Base-by-base conservation (phyloP, 73 alveolate genomes). In the Paramecium octaurelia region DNA sequence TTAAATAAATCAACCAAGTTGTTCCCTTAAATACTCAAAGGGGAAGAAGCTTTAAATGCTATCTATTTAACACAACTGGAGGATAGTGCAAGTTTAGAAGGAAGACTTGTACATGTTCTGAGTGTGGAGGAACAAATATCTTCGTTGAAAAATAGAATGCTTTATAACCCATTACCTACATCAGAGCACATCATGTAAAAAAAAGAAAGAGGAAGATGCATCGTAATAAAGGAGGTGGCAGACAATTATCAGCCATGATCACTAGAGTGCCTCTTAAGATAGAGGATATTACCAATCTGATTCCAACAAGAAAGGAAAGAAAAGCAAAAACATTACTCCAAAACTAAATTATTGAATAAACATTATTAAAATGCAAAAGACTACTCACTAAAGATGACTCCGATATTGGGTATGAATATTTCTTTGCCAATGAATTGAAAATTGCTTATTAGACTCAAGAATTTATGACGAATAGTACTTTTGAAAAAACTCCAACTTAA, bases 141-240 rank as follows among this genome's bases (percentile, higher is more conserved):
- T 64, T 64, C 12, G 23, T 31, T 8, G 84, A 31, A 64, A 64
- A 64, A 8, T 34, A 23, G 84, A 34, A 64, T 64, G 84, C 84
- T 64, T 64, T 64, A 8, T 12, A 31, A 24, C 84, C 84, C 8
- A 34, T 64, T 8, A 64, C 84, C 12, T 64, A 64, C 9, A 64
- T 64, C 4, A 64, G 84, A 34, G 84, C 84, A 24, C 84, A 64
- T 64, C 84, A 64, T 64, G 21, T 34, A 24, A 64, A 64, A 64
- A 64, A 64, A 64, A 64, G 50, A 31, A 64, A 64, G 16, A 64
- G 84, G 12, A 64, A 64, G 84, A 64, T 64, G 84, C 84, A 64
- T 64, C 42, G 84, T 3, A 64, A 64, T 64, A 64, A 64, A 34
- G 84, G 84, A 64, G 50, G 46, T 64, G 84, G 84, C 27, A 27